phyloP scores from a whole-genome alignment of 2,329 filamentous ascomycete species.

The Aaosphaeria arxii region DNA sequence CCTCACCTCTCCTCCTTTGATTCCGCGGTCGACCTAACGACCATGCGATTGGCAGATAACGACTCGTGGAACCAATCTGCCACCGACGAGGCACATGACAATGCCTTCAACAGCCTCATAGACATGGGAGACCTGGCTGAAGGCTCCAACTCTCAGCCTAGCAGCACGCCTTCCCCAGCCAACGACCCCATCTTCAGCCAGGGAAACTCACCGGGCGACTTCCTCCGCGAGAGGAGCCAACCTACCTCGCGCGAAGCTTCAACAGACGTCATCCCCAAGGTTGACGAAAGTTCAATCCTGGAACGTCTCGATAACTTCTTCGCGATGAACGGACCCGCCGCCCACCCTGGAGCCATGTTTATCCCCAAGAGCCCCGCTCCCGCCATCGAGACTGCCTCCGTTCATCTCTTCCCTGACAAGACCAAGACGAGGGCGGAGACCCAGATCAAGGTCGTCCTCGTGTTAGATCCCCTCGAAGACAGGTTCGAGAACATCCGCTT shows the following conservation, averaged over 20 bases:
- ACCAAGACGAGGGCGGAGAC: conserved; percentile 91
- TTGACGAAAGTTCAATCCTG: conserved; percentile 3
- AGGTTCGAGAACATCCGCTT: conserved; percentile 80
- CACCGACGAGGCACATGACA: background rate
- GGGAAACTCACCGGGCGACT: conserved; percentile 29
- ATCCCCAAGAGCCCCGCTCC: background rate
- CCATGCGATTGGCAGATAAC: background rate
- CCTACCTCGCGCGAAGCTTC: conserved; percentile 25
- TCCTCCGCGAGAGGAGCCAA: conserved; percentile 24
- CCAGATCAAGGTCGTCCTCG: conserved; percentile 85
- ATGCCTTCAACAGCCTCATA: conserved; percentile 1
- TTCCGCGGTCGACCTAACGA: conserved; percentile 11
- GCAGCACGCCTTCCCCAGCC: conserved; percentile 27
- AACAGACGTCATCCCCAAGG: conserved; percentile 13
- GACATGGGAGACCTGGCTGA: conserved; percentile 6
- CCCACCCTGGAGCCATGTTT: background rate
- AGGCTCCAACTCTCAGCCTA: conserved; percentile 2
- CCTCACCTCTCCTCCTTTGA: conserved; percentile 5
- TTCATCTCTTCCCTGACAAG: conserved; percentile 26
- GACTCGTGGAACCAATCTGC: background rate
- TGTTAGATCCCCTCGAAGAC: conserved; percentile 69
- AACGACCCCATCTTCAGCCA: conserved; percentile 27
- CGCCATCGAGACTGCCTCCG: conserved; percentile 3
- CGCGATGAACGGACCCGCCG: too few species aligned
- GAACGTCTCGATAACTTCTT: too few species aligned